Evolutionary conservation across 1,139 yeast genomes (phyloP).

Genomic region (Blastobotrys indianensis): DNA sequence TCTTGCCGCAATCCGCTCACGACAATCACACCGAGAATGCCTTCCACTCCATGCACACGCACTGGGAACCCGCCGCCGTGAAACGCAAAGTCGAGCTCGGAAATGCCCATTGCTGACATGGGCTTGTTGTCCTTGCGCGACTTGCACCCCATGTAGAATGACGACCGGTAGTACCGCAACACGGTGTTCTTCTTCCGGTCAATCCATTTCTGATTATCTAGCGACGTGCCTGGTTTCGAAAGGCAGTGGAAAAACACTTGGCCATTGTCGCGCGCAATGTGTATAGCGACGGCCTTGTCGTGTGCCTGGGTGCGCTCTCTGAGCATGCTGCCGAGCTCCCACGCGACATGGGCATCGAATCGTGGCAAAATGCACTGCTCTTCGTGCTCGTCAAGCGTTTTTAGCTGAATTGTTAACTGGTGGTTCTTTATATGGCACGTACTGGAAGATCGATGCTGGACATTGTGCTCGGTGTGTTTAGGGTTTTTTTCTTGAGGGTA

Average conservation of each 20-base stretch:
- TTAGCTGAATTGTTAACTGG: constrained; percentile 16
- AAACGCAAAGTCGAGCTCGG: constrained; percentile 46
- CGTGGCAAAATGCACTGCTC: constrained; percentile 26
- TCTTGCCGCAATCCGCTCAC: constrained; percentile 48
- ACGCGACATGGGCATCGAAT: constrained; percentile 34
- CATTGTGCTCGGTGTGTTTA: not conserved
- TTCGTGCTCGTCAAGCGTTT: constrained; percentile 26
- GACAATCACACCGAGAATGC: constrained; percentile 51
- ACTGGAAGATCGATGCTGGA: constrained; percentile 4
- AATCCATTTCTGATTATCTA: constrained; percentile 58
- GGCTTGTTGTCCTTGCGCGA: constrained; percentile 24
- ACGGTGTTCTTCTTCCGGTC: constrained; percentile 50
- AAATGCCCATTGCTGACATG: constrained; percentile 28
- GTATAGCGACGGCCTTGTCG: constrained; percentile 42
- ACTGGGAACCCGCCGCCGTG: constrained; percentile 64
- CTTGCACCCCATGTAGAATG: constrained; percentile 50
- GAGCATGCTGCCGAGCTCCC: constrained; percentile 30
- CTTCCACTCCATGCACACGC: constrained; percentile 40
- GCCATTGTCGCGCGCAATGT: constrained; percentile 45
- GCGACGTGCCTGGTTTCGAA: constrained; percentile 40
- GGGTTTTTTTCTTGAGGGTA: not conserved
- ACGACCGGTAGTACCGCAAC: constrained; percentile 47
- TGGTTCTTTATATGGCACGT: not conserved
- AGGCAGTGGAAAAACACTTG: constrained; percentile 50
- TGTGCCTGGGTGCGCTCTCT: constrained; percentile 25